Evolutionary conservation across 116 monocot genomes (phyloP).

Genomic region (Dioscorea cayenensis): DNA sequence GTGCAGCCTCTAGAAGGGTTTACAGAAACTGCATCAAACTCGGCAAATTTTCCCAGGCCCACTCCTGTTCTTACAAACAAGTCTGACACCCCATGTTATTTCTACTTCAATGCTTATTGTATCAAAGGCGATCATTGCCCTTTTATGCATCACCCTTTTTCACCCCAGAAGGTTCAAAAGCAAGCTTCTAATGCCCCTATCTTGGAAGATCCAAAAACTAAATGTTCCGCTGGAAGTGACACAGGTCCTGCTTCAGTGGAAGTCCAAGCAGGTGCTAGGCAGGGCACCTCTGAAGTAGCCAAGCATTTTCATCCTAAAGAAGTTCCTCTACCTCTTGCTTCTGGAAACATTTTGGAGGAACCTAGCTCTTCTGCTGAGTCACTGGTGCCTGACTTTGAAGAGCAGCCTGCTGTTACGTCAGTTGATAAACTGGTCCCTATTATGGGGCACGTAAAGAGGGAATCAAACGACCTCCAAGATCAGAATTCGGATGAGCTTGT

Average conservation of each 20-base stretch:
- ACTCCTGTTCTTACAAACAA: slow-evolving; percentile 26
- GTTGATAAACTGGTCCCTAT: slow-evolving; percentile 2
- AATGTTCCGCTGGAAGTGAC: slow-evolving; percentile 20
- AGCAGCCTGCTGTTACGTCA: slow-evolving; percentile 12
- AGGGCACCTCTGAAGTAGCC: slow-evolving; percentile 4
- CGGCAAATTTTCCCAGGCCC: not conserved
- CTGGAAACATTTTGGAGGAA: slow-evolving; percentile 7
- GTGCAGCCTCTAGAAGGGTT: slow-evolving; percentile 47
- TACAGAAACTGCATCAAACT: slow-evolving; percentile 14
- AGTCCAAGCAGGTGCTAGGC: slow-evolving; percentile 13
- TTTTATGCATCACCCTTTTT: slow-evolving; percentile 35
- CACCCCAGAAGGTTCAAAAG: slow-evolving; percentile 14
- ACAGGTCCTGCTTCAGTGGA: slow-evolving; percentile 27
- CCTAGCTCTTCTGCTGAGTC: slow-evolving; percentile 20
- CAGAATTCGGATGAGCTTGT: slow-evolving; percentile 34
- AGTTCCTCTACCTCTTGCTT: slow-evolving; percentile 5
- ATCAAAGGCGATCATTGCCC: slow-evolving; percentile 62
- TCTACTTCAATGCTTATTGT: slow-evolving; percentile 48
- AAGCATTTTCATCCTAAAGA: slow-evolving; percentile 4
- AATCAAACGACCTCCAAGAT: slow-evolving; percentile 14
- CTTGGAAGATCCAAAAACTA: slow-evolving; percentile 11
- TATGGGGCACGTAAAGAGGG: slow-evolving; percentile 11
- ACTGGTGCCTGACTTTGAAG: slow-evolving; percentile 21
- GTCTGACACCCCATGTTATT: slow-evolving; percentile 47
- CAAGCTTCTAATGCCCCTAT: slow-evolving; percentile 12